Evolutionary conservation across 2,329 filamentous ascomycete species (phyloP).

Genomic region (Metarhizium brunneum): DNA sequence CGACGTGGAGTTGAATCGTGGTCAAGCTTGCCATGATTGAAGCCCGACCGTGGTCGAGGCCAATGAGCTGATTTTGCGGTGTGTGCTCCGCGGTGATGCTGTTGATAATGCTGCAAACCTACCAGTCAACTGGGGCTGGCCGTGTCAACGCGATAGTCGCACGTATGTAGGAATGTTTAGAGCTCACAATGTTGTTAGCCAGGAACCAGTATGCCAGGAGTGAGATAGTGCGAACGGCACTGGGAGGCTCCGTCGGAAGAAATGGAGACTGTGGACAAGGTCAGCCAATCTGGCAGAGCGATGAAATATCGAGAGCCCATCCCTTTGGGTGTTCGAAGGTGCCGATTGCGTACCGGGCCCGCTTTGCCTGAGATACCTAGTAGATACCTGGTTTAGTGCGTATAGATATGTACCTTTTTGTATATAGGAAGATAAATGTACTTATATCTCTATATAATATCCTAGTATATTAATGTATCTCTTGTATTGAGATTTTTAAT

Average conservation of each 20-base stretch:
- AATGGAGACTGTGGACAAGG: not conserved
- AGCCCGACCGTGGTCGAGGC: not conserved
- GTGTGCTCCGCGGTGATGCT: not conserved
- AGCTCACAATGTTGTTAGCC: not conserved
- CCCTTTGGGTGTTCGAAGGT: too few relatives aligned
- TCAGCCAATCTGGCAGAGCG: not conserved
- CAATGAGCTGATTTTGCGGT: not conserved
- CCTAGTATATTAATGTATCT: too few relatives aligned
- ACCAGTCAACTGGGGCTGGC: not conserved
- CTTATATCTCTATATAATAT: too few relatives aligned
- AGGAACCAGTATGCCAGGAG: not conserved
- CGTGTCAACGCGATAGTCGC: not conserved
- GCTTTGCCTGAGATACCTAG: too few relatives aligned
- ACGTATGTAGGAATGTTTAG: too few relatives aligned
- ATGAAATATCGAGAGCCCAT: not conserved
- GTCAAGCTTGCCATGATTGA: not conserved
- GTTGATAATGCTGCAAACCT: not conserved
- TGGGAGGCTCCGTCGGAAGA: slow-evolving; percentile 1
- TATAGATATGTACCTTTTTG: too few relatives aligned
- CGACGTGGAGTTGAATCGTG: not conserved
- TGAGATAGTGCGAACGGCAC: not conserved
- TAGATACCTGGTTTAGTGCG: too few relatives aligned
- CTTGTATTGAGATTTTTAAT: too few relatives aligned
- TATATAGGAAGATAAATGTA: too few relatives aligned
- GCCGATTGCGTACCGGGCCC: too few relatives aligned